These are phyloP conservation scores for Candida incommunis DNA, from an alignment of 805 yeast genomes.

Conservation along the genomic window DNA sequence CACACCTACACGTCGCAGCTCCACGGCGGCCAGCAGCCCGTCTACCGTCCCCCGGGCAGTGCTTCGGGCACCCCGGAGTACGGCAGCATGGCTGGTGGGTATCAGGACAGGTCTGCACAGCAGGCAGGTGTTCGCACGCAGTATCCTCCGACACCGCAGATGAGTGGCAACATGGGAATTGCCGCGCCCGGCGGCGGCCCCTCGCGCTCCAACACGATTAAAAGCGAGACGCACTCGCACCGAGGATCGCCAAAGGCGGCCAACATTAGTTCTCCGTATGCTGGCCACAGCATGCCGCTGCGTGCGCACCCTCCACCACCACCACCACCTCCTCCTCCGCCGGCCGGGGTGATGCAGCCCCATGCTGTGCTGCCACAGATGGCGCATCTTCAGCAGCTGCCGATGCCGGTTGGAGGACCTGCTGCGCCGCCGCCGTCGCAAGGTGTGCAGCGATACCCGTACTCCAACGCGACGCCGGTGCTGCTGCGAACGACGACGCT, in stretches of 20 bases:
- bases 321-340: neutral
- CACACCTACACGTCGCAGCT: neutral
- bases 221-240: neutral
- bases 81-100: neutral
- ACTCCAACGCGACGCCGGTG: conserved; percentile 9
- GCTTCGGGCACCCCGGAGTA: neutral
- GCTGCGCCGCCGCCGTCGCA: neutral
- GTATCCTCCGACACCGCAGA: neutral
- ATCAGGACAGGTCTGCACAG: too few relatives aligned
- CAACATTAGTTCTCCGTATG: neutral
- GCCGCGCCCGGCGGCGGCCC: too few relatives aligned
- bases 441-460: neutral
- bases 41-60: neutral
- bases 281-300: too few relatives aligned
- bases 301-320: neutral
- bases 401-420: neutral
- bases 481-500: conserved; percentile 14
- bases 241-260: neutral
- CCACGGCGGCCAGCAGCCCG: neutral
- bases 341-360: too few relatives aligned
- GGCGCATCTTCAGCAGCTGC: conserved; percentile 2
- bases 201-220: neutral
- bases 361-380: conserved; percentile 1
- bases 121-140: neutral
- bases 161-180: too few relatives aligned